Conservation (phyloP, 208 protist genomes). For the Trypanosoma theileri region DNA sequence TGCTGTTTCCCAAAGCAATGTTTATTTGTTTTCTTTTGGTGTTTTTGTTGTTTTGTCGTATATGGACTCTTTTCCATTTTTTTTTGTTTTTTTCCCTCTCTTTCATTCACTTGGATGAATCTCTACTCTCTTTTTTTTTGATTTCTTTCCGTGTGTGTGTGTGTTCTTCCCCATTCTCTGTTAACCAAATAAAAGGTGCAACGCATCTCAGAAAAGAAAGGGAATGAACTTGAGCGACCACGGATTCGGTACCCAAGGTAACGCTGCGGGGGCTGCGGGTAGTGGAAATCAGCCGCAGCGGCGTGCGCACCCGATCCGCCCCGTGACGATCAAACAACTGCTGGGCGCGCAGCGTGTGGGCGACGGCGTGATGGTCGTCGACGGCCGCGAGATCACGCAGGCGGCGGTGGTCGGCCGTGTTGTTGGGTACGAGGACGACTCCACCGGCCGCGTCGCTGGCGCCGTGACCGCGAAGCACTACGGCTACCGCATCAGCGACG, state of each 20-base stretch:
- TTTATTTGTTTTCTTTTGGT: neutral
- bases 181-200: too few relatives aligned
- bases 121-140: neutral
- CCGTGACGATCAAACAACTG: constrained; percentile 89
- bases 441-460: constrained; percentile 35
- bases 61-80: constrained; percentile 2
- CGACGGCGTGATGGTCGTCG: constrained; percentile 85
- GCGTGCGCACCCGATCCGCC: constrained; percentile 82
- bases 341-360: constrained; percentile 79
- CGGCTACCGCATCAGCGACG: constrained; percentile 84
- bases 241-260: constrained; percentile 16
- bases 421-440: constrained; percentile 74
- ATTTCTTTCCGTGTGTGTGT: neutral
- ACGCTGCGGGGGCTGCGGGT: neutral
- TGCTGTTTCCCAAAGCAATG: too few relatives aligned
- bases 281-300: constrained; percentile 55
- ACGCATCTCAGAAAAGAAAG: neutral
- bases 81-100: constrained; percentile 3
- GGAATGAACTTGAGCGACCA: constrained; percentile 17
- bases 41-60: constrained; percentile 7
- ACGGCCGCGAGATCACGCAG: constrained; percentile 87
- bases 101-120: too few relatives aligned
- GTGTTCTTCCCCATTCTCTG: too few relatives aligned
- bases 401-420: constrained; percentile 83
- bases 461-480: constrained; percentile 88